Base-by-base conservation (phyloP, 2,329 filamentous ascomycete genomes). In the Alternaria ventricosa region DNA sequence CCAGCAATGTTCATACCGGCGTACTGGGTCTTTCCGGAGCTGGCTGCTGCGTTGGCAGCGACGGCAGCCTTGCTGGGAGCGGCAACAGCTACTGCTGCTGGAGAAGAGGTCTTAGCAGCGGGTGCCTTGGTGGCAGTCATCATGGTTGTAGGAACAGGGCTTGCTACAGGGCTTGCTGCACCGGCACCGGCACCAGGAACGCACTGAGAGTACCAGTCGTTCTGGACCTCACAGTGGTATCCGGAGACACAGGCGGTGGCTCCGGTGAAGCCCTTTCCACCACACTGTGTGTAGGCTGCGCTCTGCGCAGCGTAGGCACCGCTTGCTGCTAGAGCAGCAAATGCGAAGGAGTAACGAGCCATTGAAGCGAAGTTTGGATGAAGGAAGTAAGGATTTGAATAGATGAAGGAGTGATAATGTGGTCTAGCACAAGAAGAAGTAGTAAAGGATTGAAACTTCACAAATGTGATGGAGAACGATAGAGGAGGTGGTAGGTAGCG, bases 1-100 rank as follows among this genome's bases (percentile, higher is more conserved):
- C 84, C 84, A 6, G 83, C 80, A 57, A 85, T 83, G 67, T 83
- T 84, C 28, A 81, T 73, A 50, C 81, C 81, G 11, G 69, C 75
- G 55, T 71, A 78, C 23, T 72, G 62, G 23, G 75, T 68, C 57
- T 72, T 60, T 45, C 49, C 49, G 3, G 36, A 41, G 36, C 36
- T 41, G 36, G 36, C n/a, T 6, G 36, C 36, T 0, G 36, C 36
- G 36, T 41, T 41, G 36, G 36, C 36, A 3, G 36, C 36, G 36
- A 41, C 36, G 36, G 36, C 36, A 18, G 36, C 36, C 36, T 41
- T 41, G 30, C 18, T 30, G 13, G 49, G 30, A 0, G 20, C 49
- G 15, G 28, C 20, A 41, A 28, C 49, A n/a, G 49, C 20, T 36
- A 28, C 49, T 22, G 5, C 49, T 53, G 49, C 6, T 13, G 33